Base-by-base conservation (phyloP, 345 rosid genomes). In the Orychophragmus violaceus region DNA sequence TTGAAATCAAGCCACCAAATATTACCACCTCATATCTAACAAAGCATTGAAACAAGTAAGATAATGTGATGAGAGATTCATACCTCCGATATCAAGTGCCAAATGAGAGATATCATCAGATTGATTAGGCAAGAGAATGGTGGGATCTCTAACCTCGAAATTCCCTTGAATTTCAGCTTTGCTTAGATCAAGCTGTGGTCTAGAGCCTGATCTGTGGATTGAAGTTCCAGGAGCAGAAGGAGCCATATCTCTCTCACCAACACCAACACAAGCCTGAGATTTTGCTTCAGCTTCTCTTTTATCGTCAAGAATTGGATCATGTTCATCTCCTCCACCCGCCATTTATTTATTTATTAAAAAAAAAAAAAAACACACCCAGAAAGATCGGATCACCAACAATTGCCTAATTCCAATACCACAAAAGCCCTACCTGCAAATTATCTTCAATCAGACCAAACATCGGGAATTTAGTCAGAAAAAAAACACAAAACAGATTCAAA, bases 71-170 rank as follows among this genome's bases (percentile, higher is more conserved):
- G n/a, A n/a, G n/a, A n/a, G n/a, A n/a, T n/a, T n/a, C n/a, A n/a
- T n/a, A n/a, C 99, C 99, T 84, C 99, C 99, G 59, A 94, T 94
- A 66, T 94, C 99, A 76, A 91, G 85, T 62, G 99, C 93, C 78
- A 91, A 79, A 68, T 94, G 97, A 51, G 95, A 94, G 60, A 94
- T 85, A 67, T 94, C 99, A 83, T 94, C 99, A 69, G 96, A 91
- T 50, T 94, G 97, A 81, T 94, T 94, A 69, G 99, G 99, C 79
- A 94, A 74, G 42, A 94, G 77, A 78, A 94, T 94, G 4, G 97
- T 91, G 41, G 99, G 99, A 78, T 91, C 84, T 71, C 82, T 85
- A 81, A 87, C 97, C 66, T 95, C 99, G 57, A 81, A 85, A 75
- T 80, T 91, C 50, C 97, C 99, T 17, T 88, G 91, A 74, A 95